These are phyloP conservation scores for Diaporthe caulivora DNA, from an alignment of 2,329 filamentous ascomycete species.

Conservation along the genomic window DNA sequence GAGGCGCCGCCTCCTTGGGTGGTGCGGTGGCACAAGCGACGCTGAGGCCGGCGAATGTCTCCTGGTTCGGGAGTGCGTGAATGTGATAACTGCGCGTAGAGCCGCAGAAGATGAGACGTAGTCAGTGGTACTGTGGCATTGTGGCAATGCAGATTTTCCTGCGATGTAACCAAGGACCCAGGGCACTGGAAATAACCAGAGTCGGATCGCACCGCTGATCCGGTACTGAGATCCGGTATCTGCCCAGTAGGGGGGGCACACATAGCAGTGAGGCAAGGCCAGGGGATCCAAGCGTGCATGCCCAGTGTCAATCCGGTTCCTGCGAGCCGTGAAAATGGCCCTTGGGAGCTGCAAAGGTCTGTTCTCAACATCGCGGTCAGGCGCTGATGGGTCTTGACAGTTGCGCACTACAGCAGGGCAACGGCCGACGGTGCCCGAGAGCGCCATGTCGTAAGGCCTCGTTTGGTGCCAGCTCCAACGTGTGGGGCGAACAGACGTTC, in stretches of 20 bases:
- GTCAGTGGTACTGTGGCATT: slow-evolving; percentile 12
- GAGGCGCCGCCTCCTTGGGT: slow-evolving; percentile 4
- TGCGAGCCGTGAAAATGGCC: background rate
- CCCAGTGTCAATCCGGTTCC: slow-evolving; percentile 4
- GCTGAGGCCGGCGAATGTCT: slow-evolving; percentile 5
- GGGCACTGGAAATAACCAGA: background rate
- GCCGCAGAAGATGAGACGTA: slow-evolving; percentile 30
- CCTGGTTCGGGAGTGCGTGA: background rate
- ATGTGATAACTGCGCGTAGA: background rate
- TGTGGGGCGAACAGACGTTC: slow-evolving; percentile 4
- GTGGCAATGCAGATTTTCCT: slow-evolving; percentile 11
- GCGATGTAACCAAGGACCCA: slow-evolving; percentile 27
- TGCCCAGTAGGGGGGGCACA: background rate
- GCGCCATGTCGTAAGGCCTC: background rate
- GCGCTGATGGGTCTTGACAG: slow-evolving; percentile 2
- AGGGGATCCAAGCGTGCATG: slow-evolving; percentile 18
- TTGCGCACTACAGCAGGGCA: slow-evolving; percentile 5
- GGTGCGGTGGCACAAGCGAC: slow-evolving; percentile 10
- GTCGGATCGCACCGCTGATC: slow-evolving; percentile 24
- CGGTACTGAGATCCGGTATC: slow-evolving; percentile 13
- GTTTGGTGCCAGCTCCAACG: background rate
- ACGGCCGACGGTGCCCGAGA: slow-evolving; percentile 16
- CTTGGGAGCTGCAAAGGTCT: slow-evolving; percentile 1
- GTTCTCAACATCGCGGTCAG: background rate
- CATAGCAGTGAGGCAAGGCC: background rate